Evolutionary conservation across 2,329 filamentous ascomycete genomes (phyloP).

Genomic region (Cytospora mali): DNA sequence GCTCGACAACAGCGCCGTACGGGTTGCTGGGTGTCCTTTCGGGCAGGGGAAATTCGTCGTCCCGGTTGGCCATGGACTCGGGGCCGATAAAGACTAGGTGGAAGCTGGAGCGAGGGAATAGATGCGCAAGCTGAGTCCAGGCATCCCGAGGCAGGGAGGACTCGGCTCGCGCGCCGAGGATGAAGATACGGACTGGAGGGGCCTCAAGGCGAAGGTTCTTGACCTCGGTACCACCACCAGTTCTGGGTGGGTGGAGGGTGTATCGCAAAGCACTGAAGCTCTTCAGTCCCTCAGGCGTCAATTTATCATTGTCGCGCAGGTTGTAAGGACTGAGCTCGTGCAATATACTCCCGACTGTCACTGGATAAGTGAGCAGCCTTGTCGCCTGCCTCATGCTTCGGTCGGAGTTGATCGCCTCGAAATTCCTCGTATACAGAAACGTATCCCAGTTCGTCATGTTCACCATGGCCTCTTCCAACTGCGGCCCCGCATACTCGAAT

Average conservation of each 20-base stretch:
- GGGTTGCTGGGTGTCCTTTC: conserved; percentile 83
- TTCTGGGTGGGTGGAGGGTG: conserved; percentile 83
- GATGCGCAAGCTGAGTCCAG: conserved; percentile 91
- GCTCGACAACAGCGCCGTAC: conserved; percentile 90
- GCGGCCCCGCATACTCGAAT: conserved; percentile 85
- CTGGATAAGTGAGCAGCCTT: conserved; percentile 86
- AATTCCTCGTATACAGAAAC: conserved; percentile 89
- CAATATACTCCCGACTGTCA: conserved; percentile 87
- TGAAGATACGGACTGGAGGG: conserved; percentile 87
- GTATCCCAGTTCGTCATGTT: conserved; percentile 99
- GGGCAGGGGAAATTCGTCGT: conserved; percentile 89
- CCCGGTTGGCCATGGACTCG: conserved; percentile 92
- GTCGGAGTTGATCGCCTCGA: conserved; percentile 87
- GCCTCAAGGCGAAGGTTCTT: conserved; percentile 81
- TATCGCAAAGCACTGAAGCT: conserved; percentile 92
- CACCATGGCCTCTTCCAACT: conserved; percentile 88
- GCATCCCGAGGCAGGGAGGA: conserved; percentile 91
- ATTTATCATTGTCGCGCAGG: conserved; percentile 70
- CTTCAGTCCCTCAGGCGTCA: conserved; percentile 89
- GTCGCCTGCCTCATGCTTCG: conserved; percentile 92
- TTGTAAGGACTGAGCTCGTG: conserved; percentile 94
- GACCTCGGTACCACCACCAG: conserved; percentile 73
- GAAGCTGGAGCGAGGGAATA: conserved; percentile 90
- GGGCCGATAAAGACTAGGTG: conserved; percentile 95
- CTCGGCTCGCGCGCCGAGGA: conserved; percentile 94